Conservation (phyloP, 768 basidiomycete genomes). For the Lyophyllum atratum region DNA sequence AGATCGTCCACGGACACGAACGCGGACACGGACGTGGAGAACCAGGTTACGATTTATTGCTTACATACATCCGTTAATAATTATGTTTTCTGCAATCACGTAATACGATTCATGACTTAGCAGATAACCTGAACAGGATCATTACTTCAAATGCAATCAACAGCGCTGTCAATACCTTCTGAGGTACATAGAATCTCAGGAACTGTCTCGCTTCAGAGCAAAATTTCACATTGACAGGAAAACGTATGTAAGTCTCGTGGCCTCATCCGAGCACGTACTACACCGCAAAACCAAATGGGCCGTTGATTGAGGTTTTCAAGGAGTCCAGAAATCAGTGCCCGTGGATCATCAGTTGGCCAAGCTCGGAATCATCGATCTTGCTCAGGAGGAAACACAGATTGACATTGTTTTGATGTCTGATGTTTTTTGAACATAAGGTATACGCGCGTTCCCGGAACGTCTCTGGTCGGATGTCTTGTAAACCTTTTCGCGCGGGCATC, state of each 20-base stretch:
- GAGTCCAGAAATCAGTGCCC: background rate
- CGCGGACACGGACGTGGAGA: constrained; percentile 16
- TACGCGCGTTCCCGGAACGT: background rate
- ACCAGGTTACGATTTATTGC: constrained; percentile 14
- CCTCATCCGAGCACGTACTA: too few relatives aligned
- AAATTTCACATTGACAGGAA: too few relatives aligned
- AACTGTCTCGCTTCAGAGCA: constrained; percentile 70
- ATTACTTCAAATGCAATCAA: constrained; percentile 23
- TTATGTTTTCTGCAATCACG: background rate
- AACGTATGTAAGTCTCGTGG: too few relatives aligned
- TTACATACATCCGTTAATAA: constrained; percentile 7
- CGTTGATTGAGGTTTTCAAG: background rate
- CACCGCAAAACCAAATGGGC: background rate
- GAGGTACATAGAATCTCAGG: constrained; percentile 55
- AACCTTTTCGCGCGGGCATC: background rate
- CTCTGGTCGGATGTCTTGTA: background rate
- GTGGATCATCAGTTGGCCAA: background rate
- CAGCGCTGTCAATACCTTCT: constrained; percentile 9
- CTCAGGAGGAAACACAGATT: background rate
- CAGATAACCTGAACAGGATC: background rate
- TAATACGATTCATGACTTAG: background rate
- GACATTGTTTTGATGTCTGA: background rate
- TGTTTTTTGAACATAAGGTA: background rate
- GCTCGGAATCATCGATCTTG: background rate
- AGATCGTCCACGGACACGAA: constrained; percentile 9